Evolutionary conservation across 495 filamentous ascomycete species (phyloP), one percentile per base, ranked within the genome.

Genomic region (Sphaerosporella brunnea): DNA sequence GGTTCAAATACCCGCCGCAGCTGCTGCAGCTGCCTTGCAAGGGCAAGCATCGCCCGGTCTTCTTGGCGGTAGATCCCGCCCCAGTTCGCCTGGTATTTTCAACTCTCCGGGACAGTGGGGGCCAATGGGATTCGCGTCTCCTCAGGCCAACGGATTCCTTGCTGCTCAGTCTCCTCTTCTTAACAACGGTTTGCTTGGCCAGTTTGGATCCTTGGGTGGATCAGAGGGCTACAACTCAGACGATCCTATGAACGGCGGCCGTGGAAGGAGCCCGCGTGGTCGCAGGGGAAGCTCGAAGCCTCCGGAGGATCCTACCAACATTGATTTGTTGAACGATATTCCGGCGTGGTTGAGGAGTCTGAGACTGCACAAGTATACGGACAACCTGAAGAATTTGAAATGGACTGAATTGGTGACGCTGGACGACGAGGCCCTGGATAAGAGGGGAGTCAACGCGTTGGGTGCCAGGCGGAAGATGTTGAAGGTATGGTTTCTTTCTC

Each of bases 381-480:
- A 97, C 53, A 87, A 96, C 60, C 66, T 97, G 56, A 97, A 96
- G 66, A 86, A 94, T 62, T 72, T 96, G 64, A 84, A 88, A 53
- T 97, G 90, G 90, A 80, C 74, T n/a, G 88, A 97, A 13, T 59
- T 97, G 56, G 66, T 97, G 53, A 80, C 86, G 63, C 69, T 97
- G 49, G 83, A 93, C 62, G 92, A 97, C 60, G 87, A 85, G 64
- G 86, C 82, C 46, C 69, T 97, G 55, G 88, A 96, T 64, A 81
- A 86, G 9, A 78, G 84, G 45, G 90, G 90, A 39, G 90, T 97
- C 25, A 95, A 94, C 63, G 90, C 90, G 36, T 71, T 95, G 50
- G 90, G 90, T 53, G 90, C 90, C 16, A 72, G 90, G 49, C 83
- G 86, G 65, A 97, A 97, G 72, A 93, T 97, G 86, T 68, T 97